Percentiles rank a stretch among this genome's conserved stretches.
These are phyloP conservation scores for Phylloporus scabripes DNA, from an alignment of 768 basidiomycete genomes.

Conservation along the genomic window DNA sequence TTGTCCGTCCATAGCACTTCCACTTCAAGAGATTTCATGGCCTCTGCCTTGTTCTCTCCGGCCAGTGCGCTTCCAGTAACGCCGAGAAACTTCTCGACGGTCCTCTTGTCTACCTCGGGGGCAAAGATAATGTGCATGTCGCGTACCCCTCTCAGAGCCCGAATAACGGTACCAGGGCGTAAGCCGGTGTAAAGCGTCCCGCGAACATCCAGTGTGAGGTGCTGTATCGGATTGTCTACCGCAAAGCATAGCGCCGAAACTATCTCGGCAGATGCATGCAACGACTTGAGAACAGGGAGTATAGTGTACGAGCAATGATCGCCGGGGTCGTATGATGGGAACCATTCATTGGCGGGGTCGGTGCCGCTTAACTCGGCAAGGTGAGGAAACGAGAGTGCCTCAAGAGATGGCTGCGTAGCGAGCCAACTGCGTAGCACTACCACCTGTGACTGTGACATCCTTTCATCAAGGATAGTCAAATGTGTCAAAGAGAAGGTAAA, in stretches of 20 bases:
- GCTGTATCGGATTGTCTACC: conserved; percentile 14
- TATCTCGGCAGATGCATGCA: conserved; percentile 26
- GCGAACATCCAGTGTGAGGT: conserved; percentile 22
- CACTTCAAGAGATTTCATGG: conserved; percentile 22
- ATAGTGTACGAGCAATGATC: neutral
- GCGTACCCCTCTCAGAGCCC: conserved; percentile 24
- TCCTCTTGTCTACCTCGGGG: conserved; percentile 31
- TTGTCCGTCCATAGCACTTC: conserved; percentile 25
- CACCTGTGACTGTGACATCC: conserved; percentile 20
- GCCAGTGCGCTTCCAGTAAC: conserved; percentile 21
- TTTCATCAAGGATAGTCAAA: conserved; percentile 26
- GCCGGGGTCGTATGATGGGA: neutral
- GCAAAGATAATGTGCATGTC: conserved; percentile 27
- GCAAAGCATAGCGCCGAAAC: conserved; percentile 17
- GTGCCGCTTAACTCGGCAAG: conserved; percentile 13
- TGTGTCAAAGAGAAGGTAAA: conserved; percentile 21
- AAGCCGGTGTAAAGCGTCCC: conserved; percentile 28
- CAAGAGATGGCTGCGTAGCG: conserved; percentile 19
- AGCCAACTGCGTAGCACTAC: conserved; percentile 22
- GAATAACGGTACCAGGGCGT: conserved; percentile 24
- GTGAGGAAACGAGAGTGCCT: conserved; percentile 26
- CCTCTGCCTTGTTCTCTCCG: conserved; percentile 5
- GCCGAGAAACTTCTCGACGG: conserved; percentile 29
- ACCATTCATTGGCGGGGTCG: conserved; percentile 11
- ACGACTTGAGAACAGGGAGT: conserved; percentile 23